phyloP scores from a whole-genome alignment of 1,284 basidiomycete species.

The Rhizoctonia solani region DNA sequence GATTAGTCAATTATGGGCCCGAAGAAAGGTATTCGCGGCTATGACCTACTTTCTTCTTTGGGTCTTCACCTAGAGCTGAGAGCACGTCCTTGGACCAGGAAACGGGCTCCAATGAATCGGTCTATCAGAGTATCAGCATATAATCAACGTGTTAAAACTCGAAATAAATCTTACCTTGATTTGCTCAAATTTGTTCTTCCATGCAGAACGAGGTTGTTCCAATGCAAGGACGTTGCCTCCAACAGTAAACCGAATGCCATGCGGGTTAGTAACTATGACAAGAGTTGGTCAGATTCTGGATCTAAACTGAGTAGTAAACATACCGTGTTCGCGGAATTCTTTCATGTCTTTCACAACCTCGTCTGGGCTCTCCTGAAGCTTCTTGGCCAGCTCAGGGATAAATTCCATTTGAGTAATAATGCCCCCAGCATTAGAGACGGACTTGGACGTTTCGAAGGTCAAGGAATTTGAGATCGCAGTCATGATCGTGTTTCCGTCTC shows the following conservation, averaged over 20 bases:
- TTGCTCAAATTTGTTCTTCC: constrained; percentile 69
- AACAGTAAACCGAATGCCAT: constrained; percentile 84
- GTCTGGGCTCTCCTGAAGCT: constrained; percentile 75
- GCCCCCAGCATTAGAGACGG: constrained; percentile 59
- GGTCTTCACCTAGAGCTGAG: constrained; percentile 76
- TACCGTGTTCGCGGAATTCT: constrained; percentile 68
- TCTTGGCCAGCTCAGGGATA: constrained; percentile 74
- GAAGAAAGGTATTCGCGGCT: background rate
- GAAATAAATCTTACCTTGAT: constrained; percentile 57
- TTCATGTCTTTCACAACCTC: constrained; percentile 74
- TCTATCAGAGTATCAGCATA: constrained; percentile 47
- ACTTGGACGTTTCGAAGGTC: constrained; percentile 74
- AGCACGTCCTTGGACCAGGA: constrained; percentile 72
- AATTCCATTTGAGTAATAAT: constrained; percentile 79
- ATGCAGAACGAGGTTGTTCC: constrained; percentile 71
- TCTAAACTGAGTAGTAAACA: constrained; percentile 44
- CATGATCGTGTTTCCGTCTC: constrained; percentile 83
- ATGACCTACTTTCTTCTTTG: constrained; percentile 56
- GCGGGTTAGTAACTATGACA: constrained; percentile 72
- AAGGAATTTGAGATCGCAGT: constrained; percentile 73
- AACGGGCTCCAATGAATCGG: constrained; percentile 65
- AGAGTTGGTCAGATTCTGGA: background rate
- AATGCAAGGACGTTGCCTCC: constrained; percentile 81
- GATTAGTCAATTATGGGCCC: background rate
- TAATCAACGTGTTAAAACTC: background rate